Evolutionary conservation across 768 basidiomycete genomes (phyloP), one percentile per base, ranked within the genome.

Genomic region (Pleurotus ostreatus): DNA sequence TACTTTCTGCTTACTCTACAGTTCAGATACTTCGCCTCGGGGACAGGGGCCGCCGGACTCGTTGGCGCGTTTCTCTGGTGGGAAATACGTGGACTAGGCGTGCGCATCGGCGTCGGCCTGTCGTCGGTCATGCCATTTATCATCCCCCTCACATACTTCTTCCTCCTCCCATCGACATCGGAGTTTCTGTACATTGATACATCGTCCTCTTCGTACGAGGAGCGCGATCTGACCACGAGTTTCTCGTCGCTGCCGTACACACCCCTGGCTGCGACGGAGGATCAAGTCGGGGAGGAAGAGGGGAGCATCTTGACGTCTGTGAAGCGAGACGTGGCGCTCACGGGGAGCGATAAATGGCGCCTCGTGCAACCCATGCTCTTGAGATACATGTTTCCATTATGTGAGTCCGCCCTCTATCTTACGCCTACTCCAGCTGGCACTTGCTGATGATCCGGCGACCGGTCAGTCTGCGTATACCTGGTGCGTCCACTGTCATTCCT

Each of bases 1-100:
- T 34, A 22, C 15, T 16, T 22, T 23, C 56, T 12, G 40, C 38
- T 52, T 25, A 55, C 49, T 4, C 23, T 43, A 3, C 47, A 1
- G 45, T 43, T 2, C 43, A 90, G 89, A 4, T 97, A 94, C 65
- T 99, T 98, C 70, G 87, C 95, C 5, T 88, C 88, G 7, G 96
- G 96, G 0, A 98, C 96, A 0, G 96, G 96, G 1, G 92, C 89
- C 4, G 96, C 96, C 0, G 96, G 96, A 0, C 81, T 99, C 1
- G 88, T 87, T 1, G 96, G 96, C 5, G 94, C 96, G 0, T 88
- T 89, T 39, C 65, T 97, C 11, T 98, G 97, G 97, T 98, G 96
- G 96, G 78, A 93, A 60, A 73, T 98, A 3, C 78, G 97, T 16
- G 82, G 83, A 1, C 71, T 96, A 0, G 96, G 97, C 18, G 92